Percentiles rank a stretch among this genome's conserved stretches.
Evolutionary conservation across 2,329 filamentous ascomycete genomes (phyloP).

Genomic region (Pestalotiopsis sp.): DNA sequence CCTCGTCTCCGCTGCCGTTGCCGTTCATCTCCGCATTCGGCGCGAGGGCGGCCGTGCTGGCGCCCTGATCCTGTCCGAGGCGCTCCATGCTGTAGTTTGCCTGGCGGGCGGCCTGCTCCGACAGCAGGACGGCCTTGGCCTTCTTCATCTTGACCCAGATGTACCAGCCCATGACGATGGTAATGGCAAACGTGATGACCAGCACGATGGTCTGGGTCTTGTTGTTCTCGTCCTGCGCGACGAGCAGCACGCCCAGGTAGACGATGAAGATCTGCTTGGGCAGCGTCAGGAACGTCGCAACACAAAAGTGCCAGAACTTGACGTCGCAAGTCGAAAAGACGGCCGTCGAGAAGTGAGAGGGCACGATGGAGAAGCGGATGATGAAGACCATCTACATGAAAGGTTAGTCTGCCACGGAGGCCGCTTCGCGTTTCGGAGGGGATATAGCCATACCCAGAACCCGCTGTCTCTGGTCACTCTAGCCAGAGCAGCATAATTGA

Average conservation of each 20-base stretch:
- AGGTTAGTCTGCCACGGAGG: constrained; percentile 4
- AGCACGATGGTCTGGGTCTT: constrained; percentile 37
- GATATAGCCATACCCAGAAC: constrained; percentile 35
- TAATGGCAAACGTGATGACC: constrained; percentile 34
- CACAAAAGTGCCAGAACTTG: constrained; percentile 41
- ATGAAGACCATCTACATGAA: constrained; percentile 37
- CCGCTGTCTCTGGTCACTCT: constrained; percentile 42
- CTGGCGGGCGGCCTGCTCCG: constrained; percentile 30
- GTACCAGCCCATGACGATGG: constrained; percentile 37
- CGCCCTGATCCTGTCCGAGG: background rate
- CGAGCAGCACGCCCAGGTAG: constrained; percentile 41
- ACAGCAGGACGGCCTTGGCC: constrained; percentile 36
- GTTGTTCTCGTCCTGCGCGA: constrained; percentile 27
- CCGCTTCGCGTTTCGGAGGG: background rate
- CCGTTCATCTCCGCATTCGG: background rate
- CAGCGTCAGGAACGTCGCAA: constrained; percentile 42
- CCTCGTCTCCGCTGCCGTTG: background rate
- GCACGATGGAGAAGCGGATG: constrained; percentile 42
- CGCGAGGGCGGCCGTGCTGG: background rate
- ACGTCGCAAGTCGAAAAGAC: constrained; percentile 45
- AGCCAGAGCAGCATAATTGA: constrained; percentile 42
- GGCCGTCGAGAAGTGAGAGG: constrained; percentile 44
- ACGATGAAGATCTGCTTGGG: constrained; percentile 45
- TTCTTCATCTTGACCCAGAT: constrained; percentile 39
- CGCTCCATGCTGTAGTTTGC: constrained; percentile 7